These are phyloP conservation scores for Calophaca sinica DNA, from an alignment of 306 rosid species.

Conservation along the genomic window DNA sequence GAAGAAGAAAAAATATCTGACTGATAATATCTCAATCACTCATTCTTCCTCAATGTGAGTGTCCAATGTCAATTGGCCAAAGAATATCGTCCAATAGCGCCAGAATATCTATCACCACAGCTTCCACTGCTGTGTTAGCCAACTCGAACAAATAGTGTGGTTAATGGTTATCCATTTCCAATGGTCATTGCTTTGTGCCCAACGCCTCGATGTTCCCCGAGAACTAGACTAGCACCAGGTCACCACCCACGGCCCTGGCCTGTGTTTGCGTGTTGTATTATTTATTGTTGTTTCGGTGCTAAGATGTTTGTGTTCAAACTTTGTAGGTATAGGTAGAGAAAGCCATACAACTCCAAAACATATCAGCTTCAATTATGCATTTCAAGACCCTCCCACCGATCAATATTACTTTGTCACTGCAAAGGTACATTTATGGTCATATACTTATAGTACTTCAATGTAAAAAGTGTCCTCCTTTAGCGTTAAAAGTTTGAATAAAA, in stretches of 20 bases:
- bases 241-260: too few species aligned
- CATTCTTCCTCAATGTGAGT: too few species aligned
- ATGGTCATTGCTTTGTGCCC: constrained; percentile 61
- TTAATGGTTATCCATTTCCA: neutral
- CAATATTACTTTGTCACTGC: constrained; percentile 49
- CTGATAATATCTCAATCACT: constrained; percentile 28
- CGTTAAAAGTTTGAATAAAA: too few species aligned
- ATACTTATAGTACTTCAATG: neutral
- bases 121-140: neutral
- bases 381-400: constrained; percentile 42
- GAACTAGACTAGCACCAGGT: constrained; percentile 52
- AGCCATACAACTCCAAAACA: constrained; percentile 42
- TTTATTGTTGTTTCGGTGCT: neutral
- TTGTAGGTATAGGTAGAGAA: constrained; percentile 31
- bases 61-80: too few species aligned
- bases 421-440: constrained; percentile 53
- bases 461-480: too few species aligned
- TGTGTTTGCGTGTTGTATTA: neutral
- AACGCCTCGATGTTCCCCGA: constrained; percentile 47
- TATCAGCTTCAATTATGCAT: constrained; percentile 25
- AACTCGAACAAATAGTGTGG: constrained; percentile 14
- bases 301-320: constrained; percentile 4
- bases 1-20: constrained; percentile 25
- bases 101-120: constrained; percentile 14
- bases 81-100: neutral